Evolutionary conservation across 169 alveolate species (phyloP), one percentile per base, ranked within the genome.

Genomic region (Cryptosporidium xiaoi): DNA sequence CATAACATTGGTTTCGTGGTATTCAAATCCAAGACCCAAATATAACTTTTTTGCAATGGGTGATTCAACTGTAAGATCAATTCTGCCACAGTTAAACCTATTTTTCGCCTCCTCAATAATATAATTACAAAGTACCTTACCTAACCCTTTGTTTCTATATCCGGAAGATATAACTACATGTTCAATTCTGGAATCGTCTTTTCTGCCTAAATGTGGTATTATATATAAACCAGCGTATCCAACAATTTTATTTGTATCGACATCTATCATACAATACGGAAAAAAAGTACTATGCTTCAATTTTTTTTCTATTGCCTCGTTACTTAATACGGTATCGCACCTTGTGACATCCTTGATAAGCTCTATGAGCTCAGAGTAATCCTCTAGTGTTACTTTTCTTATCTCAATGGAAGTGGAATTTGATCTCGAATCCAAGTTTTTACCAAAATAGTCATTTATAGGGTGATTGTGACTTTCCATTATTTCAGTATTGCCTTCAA

Each of bases 211-310:
- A 40, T 77, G 87, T 29, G 87, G 87, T 56, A 77, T 60, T 29
- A 77, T 62, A 16, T 77, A 77, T 56, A 77, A 77, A 1, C 87
- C 71, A 48, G 87, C 87, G 64, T 77, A 77, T 8, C 77, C 87
- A 4, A 77, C 33, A 24, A 77, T 77, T 60, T 18, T 58, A 34
- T 60, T 33, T n/a, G n/a, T 60, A 3, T 56, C 71, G 15, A 71
- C 16, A 60, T 77, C 87, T 15, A 77, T 56, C 48, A 77, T 20
- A 66, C 87, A 77, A 36, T 77, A 77, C 10, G 87, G 87, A 27
- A 31, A 64, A 62, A 27, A 77, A 13, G 87, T 29, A 36, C 18
- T 60, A 20, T 24, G 33, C 16, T 62, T 77, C 8, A 77, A 62
- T 40, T 66, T 77, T 60, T 77, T 71, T 60, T 56, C 71, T 10